Evolutionary conservation across 1,284 basidiomycete species (phyloP), one percentile per base, ranked within the genome.

Genomic region (Apiotrichum mycotoxinovorans): DNA sequence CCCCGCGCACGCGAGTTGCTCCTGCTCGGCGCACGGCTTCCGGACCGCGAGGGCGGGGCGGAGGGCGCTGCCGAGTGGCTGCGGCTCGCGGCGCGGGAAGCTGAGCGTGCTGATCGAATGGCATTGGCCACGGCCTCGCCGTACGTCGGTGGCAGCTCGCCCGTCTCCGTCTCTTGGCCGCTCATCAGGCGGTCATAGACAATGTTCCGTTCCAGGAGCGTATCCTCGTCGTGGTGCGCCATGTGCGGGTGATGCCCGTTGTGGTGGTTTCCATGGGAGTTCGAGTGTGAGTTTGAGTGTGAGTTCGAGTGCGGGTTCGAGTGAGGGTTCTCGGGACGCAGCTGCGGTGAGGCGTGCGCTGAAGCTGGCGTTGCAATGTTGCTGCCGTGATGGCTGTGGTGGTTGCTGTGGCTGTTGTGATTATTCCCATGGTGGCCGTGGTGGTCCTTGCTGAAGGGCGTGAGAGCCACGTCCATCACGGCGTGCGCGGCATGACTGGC

Each of bases 141-240:
- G 66, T 87, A 87, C 14, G 80, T 72, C 9, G 86, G 86, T 0
- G 86, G 86, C 34, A 80, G 78, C 65, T 87, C 85, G 25, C 86
- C 87, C 22, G 77, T 77, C 66, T 84, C 82, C 38, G 80, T 83
- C 71, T 84, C 83, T 66, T 84, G 81, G 8, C 86, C 87, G 22
- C 82, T 79, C 34, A 87, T 79, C 15, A 87, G 77, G 35, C 83
- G 78, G 63, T 78, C 76, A 61, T 72, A 78, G 12, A 76, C 75
- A 23, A 78, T 78, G 52, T 78, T 78, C 30, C 76, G 57, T 57
- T 76, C 73, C 12, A 76, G 56, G 23, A 78, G 60, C 2, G 75
- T 69, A 64, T 78, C 76, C 14, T 60, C 58, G 3, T 60, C 58
- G 37, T 40, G 35, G 40, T 15, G 35, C 15, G 15, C 30, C 18